Evolutionary conservation across 2,329 filamentous ascomycete species (phyloP), one percentile per base, ranked within the genome.

Genomic region (Penicillium palitans): DNA sequence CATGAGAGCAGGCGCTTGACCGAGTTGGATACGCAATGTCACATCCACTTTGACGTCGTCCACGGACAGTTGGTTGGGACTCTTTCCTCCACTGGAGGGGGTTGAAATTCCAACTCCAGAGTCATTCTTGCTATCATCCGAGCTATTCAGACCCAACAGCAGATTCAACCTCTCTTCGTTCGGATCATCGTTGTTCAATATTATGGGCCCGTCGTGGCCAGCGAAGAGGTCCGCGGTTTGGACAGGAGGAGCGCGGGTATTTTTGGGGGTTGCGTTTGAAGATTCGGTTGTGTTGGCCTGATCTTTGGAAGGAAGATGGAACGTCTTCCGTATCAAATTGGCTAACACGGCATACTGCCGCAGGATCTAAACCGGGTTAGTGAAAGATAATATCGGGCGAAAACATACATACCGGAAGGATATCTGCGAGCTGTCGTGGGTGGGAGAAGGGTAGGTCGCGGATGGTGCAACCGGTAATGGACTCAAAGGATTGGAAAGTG

Each of bases 121-220:
- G 21, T 37, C 57, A 21, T n/a, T 7, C 8, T 48, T 41, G 42
- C 25, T 31, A 51, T 56, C 33, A 44, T 52, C 31, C 12, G 29
- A 21, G 33, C 54, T 53, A 52, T 2, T 58, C 60, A 24, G 63
- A 24, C 59, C 48, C 25, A 78, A 78, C 19, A 93, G 79, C 13
- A 79, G 80, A 21, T 80, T 76, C 58, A 86, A 83, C 68, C 90
- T 88, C 0, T 79, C 77, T 17, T 75, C 68, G 21, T 71, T 72
- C 4, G 71, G 67, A 40, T 77, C 71, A 27, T 73, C 68, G 53
- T 83, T 76, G 62, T 83, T 78, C 39, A 75, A 52, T 1, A 66
- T 60, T 17, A 67, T 68, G 25, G 68, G 41, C 8, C 61, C 64
- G 48, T 67, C 56, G 15, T 61, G 51, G 25, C 59, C 60, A 9